phyloP scores from a whole-genome alignment of 768 basidiomycete species.

The Trametes cubensis region DNA sequence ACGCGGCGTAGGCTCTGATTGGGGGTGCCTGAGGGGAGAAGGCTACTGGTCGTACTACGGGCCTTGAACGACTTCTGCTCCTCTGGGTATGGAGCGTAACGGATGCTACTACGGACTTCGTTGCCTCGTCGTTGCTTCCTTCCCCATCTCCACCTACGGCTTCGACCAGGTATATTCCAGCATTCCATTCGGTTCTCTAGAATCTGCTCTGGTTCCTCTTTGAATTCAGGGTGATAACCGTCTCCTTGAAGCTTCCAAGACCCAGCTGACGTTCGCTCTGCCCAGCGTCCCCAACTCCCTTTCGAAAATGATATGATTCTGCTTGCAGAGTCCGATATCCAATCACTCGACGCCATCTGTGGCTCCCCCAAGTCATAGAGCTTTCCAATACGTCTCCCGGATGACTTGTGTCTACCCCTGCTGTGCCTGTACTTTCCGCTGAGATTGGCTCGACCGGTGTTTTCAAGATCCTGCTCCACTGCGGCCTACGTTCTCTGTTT shows the following conservation, averaged over 20 bases:
- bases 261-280: not conserved
- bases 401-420: too few species aligned
- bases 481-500: too few species aligned
- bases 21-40: too few species aligned
- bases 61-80: too few species aligned
- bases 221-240: not conserved
- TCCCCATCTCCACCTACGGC: not conserved
- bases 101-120: too few species aligned
- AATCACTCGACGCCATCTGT: conserved; percentile 1
- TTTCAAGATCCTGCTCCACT: too few species aligned
- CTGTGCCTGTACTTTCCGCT: not conserved
- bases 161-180: too few species aligned
- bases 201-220: conserved; percentile 1
- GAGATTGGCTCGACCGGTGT: not conserved
- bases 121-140: too few species aligned
- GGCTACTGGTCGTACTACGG: too few species aligned
- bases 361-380: not conserved
- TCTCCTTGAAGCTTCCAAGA: too few species aligned
- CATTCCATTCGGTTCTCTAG: not conserved
- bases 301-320: not conserved
- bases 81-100: too few species aligned
- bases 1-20: too few species aligned
- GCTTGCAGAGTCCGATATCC: not conserved
- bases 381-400: not conserved
- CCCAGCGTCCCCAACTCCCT: not conserved